Evolutionary conservation across 1,284 basidiomycete genomes (phyloP).

Genomic region (Filobasidium uniguttulatum): DNA sequence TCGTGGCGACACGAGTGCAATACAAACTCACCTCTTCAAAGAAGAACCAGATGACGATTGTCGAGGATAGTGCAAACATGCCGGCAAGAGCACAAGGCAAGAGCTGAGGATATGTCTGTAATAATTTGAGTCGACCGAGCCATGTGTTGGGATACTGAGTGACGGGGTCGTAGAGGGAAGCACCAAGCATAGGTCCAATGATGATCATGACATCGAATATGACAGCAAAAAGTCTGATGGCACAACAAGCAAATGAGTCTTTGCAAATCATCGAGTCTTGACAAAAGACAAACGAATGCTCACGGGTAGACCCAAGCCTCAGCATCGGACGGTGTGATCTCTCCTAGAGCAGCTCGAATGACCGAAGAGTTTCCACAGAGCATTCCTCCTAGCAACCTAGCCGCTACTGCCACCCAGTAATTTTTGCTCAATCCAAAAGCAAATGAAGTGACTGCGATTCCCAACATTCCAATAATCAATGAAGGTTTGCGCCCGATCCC

Average conservation of each 20-base stretch:
- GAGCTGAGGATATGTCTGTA: slow-evolving; percentile 21
- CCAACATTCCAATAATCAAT: slow-evolving; percentile 16
- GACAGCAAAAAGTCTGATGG: slow-evolving; percentile 14
- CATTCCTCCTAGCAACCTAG: slow-evolving; percentile 16
- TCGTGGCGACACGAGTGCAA: neutral
- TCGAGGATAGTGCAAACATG: slow-evolving; percentile 16
- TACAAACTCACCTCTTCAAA: slow-evolving; percentile 24
- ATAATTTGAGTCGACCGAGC: slow-evolving; percentile 12
- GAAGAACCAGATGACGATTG: slow-evolving; percentile 16
- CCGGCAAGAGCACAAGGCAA: slow-evolving; percentile 24
- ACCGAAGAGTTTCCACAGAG: slow-evolving; percentile 21
- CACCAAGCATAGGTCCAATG: slow-evolving; percentile 17
- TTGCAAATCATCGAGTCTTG: neutral
- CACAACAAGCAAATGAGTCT: neutral
- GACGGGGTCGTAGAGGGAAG: slow-evolving; percentile 14
- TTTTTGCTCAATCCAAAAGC: slow-evolving; percentile 18
- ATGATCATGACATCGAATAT: slow-evolving; percentile 20
- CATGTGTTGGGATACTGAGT: slow-evolving; percentile 17
- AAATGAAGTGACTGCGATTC: slow-evolving; percentile 13
- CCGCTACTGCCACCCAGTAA: slow-evolving; percentile 17
- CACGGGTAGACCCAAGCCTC: slow-evolving; percentile 19
- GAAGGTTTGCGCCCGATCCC: slow-evolving; percentile 18
- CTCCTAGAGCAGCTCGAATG: slow-evolving; percentile 18
- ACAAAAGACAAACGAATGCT: neutral
- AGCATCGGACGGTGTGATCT: slow-evolving; percentile 17